phyloP scores from a whole-genome alignment of 139 green algal species.

The Chlorella sp. region DNA sequence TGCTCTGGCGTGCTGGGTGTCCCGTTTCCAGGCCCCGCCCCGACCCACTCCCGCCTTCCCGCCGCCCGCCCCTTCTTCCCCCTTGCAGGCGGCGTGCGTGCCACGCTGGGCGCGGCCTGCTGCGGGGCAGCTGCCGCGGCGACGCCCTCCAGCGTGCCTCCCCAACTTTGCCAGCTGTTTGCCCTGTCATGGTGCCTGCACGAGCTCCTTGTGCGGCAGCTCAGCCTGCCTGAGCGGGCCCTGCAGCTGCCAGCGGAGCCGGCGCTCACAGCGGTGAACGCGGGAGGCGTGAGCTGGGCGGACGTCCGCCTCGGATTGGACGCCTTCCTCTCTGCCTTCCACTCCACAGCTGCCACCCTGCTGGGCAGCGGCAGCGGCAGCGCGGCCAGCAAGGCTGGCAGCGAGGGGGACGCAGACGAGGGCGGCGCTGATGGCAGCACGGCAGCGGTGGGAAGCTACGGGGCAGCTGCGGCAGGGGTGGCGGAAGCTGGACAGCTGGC shows the following conservation, averaged over 20 bases:
- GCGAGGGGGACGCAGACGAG: background rate
- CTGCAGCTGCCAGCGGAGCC: background rate
- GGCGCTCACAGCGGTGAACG: background rate
- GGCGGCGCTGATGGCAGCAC: too few relatives aligned
- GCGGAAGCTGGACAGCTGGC: background rate
- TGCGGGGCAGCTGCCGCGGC: background rate
- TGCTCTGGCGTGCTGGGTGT: too few relatives aligned
- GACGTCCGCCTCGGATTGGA: background rate
- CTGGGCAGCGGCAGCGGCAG: background rate
- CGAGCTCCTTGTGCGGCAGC: conserved; percentile 6
- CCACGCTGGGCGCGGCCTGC: background rate
- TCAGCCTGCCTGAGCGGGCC: conserved; percentile 2
- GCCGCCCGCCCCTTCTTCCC: too few relatives aligned
- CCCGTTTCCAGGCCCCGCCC: too few relatives aligned
- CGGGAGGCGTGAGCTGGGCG: background rate
- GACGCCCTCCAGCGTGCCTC: background rate
- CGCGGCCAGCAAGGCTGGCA: background rate
- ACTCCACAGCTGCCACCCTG: background rate
- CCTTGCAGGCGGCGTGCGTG: background rate
- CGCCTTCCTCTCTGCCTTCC: background rate
- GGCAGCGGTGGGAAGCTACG: too few relatives aligned
- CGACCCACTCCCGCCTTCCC: too few relatives aligned
- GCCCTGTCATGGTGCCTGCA: conserved; percentile 15
- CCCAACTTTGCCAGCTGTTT: background rate
- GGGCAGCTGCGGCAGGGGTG: background rate